These are phyloP conservation scores for Carex littledalei DNA, from an alignment of 176 grass and related monocot genomes.

Conservation along the genomic window DNA sequence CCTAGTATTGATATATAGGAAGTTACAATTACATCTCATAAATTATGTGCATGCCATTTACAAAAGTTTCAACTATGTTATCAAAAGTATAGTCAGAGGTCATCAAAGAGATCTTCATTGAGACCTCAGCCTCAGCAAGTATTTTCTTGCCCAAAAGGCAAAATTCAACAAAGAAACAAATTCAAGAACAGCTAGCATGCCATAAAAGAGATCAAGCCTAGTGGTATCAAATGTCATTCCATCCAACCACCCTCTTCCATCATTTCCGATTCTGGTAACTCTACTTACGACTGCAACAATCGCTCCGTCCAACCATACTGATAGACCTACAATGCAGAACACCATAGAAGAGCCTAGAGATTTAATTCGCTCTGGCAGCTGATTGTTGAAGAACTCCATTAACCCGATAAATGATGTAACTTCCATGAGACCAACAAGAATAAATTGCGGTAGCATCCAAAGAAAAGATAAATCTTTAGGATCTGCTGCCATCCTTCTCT, in stretches of 20 bases:
- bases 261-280: conserved; percentile 26
- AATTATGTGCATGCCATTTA: neutral
- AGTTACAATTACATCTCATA: neutral
- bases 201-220: conserved; percentile 65
- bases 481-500: neutral
- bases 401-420: conserved; percentile 58
- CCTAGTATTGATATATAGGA: neutral
- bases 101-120: neutral
- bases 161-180: conserved; percentile 57
- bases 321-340: conserved; percentile 49
- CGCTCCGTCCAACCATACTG: conserved; percentile 33
- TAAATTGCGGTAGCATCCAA: conserved; percentile 34
- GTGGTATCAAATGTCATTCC: conserved; percentile 47
- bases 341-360: conserved; percentile 49
- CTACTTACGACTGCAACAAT: conserved; percentile 38
- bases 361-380: conserved; percentile 50
- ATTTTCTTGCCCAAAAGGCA: conserved; percentile 63
- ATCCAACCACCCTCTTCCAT: conserved; percentile 48
- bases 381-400: conserved; percentile 67
- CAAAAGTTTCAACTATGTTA: neutral
- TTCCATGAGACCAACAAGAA: conserved; percentile 48
- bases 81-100: conserved; percentile 4
- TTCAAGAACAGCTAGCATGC: conserved; percentile 35
- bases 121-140: conserved; percentile 15
- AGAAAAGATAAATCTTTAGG: conserved; percentile 9